A percentile compares a stretch with the other conserved stretches of the same genome.
phyloP scores from a whole-genome alignment of 225 moss, liverwort and hornwort genomes.

The Neckera pumila region DNA sequence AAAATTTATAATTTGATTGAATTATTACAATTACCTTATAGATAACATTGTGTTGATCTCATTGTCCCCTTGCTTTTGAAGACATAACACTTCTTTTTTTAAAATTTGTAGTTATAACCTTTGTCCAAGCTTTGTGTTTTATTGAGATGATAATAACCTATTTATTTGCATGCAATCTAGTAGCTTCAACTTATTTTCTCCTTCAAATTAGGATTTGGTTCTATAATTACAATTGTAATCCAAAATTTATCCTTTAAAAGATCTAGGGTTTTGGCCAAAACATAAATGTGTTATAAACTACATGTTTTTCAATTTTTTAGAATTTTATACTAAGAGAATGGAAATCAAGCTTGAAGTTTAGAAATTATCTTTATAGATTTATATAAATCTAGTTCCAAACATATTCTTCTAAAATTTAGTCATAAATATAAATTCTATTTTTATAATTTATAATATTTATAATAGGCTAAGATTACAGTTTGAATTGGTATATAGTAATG shows the following conservation, averaged over 20 bases:
- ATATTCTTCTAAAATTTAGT: too few relatives aligned
- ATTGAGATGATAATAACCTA: background rate
- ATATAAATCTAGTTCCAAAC: background rate
- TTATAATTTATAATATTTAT: too few relatives aligned
- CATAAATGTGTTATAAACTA: background rate
- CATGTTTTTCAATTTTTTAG: background rate
- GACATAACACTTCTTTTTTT: background rate
- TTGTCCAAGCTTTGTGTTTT: background rate
- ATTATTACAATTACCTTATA: too few relatives aligned
- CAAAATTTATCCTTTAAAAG: background rate
- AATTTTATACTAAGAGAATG: background rate
- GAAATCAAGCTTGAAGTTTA: background rate
- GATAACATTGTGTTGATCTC: fast-evolving
- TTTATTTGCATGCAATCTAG: background rate
- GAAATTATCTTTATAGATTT: background rate
- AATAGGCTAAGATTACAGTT: background rate
- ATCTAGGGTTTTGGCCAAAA: too few relatives aligned
- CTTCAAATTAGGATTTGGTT: background rate
- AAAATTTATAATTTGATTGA: too few relatives aligned
- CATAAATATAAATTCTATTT: too few relatives aligned
- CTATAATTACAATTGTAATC: background rate
- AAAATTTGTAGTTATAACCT: too few relatives aligned
- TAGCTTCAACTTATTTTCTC: background rate
- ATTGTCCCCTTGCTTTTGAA: too few relatives aligned
- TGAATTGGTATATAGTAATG: background rate